Evolutionary conservation across 2,329 filamentous ascomycete genomes (phyloP).

Genomic region (Triangularia verruculosa): DNA sequence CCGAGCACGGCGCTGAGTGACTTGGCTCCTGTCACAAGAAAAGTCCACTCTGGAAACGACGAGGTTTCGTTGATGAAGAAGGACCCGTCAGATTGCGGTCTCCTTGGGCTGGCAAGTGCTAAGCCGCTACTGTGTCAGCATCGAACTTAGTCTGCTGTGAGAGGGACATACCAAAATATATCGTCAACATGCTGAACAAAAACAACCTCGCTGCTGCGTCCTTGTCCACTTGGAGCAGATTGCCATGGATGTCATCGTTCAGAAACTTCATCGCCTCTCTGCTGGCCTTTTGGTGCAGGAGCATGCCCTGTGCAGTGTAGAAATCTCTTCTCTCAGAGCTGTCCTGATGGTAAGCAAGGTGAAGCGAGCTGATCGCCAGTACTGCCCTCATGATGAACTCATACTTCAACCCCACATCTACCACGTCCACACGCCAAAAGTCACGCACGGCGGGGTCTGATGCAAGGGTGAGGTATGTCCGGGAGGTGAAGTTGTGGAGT

Average conservation of each 20-base stretch:
- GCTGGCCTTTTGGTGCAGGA: conserved; percentile 33
- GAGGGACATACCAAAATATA: conserved; percentile 30
- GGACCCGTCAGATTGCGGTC: conserved; percentile 28
- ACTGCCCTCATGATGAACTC: conserved; percentile 49
- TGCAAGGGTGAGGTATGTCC: conserved; percentile 47
- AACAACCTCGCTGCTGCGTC: conserved; percentile 25
- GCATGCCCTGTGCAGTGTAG: conserved; percentile 34
- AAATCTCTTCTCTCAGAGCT: conserved; percentile 36
- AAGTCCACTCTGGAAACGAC: conserved; percentile 34
- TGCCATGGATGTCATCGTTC: conserved; percentile 4
- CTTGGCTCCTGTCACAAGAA: conserved; percentile 31
- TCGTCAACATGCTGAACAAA: conserved; percentile 34
- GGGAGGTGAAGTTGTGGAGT: conserved; percentile 50
- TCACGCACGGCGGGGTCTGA: conserved; percentile 40
- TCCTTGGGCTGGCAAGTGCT: conserved; percentile 32
- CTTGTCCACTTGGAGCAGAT: conserved; percentile 15
- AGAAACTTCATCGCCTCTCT: conserved; percentile 31
- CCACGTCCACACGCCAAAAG: conserved; percentile 47
- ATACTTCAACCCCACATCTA: conserved; percentile 44
- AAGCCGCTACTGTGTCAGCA: background rate
- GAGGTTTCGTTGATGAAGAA: conserved; percentile 33
- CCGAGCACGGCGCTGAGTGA: conserved; percentile 29
- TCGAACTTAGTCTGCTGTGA: background rate
- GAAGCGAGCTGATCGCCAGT: conserved; percentile 48
- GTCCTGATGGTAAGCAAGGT: conserved; percentile 40